These are phyloP conservation scores for Colletotrichum musae DNA, from an alignment of 2,329 filamentous ascomycete genomes.

Conservation along the genomic window DNA sequence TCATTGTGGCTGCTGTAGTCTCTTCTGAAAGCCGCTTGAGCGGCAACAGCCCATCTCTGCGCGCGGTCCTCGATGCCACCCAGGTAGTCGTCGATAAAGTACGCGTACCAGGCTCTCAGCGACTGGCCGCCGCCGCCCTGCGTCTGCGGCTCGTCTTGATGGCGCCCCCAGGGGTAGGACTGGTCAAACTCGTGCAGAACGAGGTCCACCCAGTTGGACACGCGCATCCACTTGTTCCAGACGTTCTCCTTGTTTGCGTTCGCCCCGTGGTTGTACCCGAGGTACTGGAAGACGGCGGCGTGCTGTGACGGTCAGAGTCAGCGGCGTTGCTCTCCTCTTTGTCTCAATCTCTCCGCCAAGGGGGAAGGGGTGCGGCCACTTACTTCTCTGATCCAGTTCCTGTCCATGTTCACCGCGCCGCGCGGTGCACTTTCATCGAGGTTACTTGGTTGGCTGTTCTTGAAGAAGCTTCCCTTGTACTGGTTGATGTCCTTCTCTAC, in stretches of 20 bases:
- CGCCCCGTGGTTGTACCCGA: background rate
- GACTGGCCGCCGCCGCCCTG: background rate
- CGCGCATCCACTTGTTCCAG: conserved; percentile 32
- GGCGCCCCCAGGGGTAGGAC: conserved; percentile 2
- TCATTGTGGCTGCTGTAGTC: background rate
- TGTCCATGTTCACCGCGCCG: no score
- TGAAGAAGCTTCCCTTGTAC: no score
- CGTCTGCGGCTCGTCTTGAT: background rate
- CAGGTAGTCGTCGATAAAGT: conserved; percentile 8
- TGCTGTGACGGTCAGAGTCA: background rate
- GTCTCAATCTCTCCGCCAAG: no score
- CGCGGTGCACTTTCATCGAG: rapidly evolving
- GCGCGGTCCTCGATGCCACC: background rate
- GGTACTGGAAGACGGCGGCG: conserved; percentile 11
- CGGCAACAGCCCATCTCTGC: background rate
- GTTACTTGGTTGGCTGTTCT: no score
- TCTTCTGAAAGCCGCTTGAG: background rate
- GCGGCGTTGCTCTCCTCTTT: no score
- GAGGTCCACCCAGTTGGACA: conserved; percentile 34
- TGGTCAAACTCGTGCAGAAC: conserved; percentile 21
- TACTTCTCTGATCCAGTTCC: no score
- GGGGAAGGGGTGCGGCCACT: no score
- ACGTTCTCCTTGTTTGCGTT: background rate
- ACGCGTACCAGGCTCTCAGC: conserved; percentile 14
- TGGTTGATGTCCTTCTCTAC: no score